A percentile compares a stretch with the other conserved stretches of the same genome.
These are phyloP conservation scores for Calamus simplicifolius DNA, from an alignment of 176 grass and related monocot species.

Conservation along the genomic window DNA sequence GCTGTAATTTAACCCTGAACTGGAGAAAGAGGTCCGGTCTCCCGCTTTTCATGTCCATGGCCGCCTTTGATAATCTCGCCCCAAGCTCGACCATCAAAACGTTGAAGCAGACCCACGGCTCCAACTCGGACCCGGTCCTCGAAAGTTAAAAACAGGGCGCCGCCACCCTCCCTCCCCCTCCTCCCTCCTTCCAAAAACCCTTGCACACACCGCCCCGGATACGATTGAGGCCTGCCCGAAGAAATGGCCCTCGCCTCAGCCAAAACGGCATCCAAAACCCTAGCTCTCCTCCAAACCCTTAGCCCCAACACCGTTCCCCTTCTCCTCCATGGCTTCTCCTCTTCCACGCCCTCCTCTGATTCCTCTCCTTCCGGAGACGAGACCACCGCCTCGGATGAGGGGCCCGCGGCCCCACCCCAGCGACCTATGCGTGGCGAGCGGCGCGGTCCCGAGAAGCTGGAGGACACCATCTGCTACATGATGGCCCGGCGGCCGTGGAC, in stretches of 20 bases:
- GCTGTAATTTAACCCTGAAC: too few species aligned
- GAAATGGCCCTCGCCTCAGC: neutral
- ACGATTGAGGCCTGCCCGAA: too few species aligned
- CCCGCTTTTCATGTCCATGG: too few species aligned
- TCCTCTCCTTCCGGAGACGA: neutral
- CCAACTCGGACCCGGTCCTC: too few species aligned
- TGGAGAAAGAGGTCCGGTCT: too few species aligned
- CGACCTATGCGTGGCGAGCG: neutral
- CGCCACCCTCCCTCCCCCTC: too few species aligned
- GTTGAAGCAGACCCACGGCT: too few species aligned
- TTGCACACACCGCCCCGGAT: too few species aligned
- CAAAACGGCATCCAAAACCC: conserved; percentile 21
- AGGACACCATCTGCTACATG: conserved; percentile 84
- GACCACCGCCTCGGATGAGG: neutral
- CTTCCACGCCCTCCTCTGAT: conserved; percentile 5
- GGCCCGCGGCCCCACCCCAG: neutral
- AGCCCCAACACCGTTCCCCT: conserved; percentile 1
- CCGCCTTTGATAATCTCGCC: too few species aligned
- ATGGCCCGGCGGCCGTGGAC: conserved; percentile 78
- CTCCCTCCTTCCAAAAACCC: too few species aligned
- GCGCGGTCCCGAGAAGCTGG: conserved; percentile 31
- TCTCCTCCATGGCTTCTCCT: conserved; percentile 21
- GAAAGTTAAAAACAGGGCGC: too few species aligned
- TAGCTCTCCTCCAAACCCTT: neutral
- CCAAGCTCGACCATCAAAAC: too few species aligned